These are phyloP conservation scores for Striga asiatica DNA, from an alignment of 257 asterid genomes.

Conservation along the genomic window DNA sequence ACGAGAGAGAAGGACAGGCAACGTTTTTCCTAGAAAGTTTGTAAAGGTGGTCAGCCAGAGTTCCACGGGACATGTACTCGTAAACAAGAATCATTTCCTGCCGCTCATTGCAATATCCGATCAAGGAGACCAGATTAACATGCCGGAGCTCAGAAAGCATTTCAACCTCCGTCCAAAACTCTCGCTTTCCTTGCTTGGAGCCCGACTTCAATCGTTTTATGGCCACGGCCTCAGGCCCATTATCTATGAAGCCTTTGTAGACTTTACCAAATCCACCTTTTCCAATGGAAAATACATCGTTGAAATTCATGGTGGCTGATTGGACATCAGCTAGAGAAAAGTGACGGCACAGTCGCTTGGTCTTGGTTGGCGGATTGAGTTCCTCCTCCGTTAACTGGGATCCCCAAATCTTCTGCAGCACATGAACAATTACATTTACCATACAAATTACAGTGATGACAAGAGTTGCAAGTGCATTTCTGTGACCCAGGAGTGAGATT, in stretches of 20 bases:
- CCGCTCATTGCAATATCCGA: conserved; percentile 53
- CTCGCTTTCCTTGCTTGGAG: conserved; percentile 49
- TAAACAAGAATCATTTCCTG: conserved; percentile 43
- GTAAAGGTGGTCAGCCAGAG: conserved; percentile 54
- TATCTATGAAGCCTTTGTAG: conserved; percentile 30
- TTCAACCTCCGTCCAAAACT: conserved; percentile 52
- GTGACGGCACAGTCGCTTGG: conserved; percentile 26
- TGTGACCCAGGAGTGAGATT: conserved; percentile 18
- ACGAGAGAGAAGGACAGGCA: conserved; percentile 24
- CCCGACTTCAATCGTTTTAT: conserved; percentile 38
- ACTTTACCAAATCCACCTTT: conserved; percentile 53
- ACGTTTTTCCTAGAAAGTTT: conserved; percentile 22
- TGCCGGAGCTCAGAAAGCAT: conserved; percentile 47
- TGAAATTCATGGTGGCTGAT: conserved; percentile 32
- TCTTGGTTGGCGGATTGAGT: conserved; percentile 16
- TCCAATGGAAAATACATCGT: conserved; percentile 31
- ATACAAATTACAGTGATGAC: conserved; percentile 24
- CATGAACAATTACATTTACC: conserved; percentile 26
- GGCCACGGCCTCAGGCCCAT: conserved; percentile 32
- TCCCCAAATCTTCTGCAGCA: conserved; percentile 22
- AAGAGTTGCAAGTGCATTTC: conserved; percentile 28
- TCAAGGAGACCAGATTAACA: conserved; percentile 48
- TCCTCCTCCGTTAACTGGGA: conserved; percentile 19
- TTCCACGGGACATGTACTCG: conserved; percentile 44
- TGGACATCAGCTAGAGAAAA: conserved; percentile 43